phyloP scores from a whole-genome alignment of 768 basidiomycete genomes.

The Agrocybe pediades region DNA sequence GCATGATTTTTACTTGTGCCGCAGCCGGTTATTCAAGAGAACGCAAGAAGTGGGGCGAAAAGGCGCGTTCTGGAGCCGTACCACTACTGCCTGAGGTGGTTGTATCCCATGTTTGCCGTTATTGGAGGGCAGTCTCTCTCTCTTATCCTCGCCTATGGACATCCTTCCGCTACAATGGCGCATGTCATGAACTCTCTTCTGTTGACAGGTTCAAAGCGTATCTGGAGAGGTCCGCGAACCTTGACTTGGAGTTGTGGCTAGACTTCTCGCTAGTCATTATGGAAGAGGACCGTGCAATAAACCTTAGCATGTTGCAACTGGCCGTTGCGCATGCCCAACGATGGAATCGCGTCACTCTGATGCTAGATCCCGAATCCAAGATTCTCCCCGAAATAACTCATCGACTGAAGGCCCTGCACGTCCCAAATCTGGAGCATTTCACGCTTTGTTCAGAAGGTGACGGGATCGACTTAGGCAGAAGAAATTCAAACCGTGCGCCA shows the following conservation, averaged over 20 bases:
- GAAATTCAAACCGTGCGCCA: background rate
- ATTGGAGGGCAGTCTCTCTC: conserved; percentile 21
- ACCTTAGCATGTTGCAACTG: conserved; percentile 5
- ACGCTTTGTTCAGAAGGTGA: conserved; percentile 4
- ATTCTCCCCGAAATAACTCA: background rate
- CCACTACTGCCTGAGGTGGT: conserved; percentile 15
- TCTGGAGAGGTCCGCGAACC: conserved; percentile 16
- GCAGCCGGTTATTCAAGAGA: background rate
- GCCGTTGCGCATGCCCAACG: conserved; percentile 10
- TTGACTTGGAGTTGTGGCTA: conserved; percentile 18
- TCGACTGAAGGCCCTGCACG: background rate
- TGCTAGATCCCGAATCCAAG: conserved; percentile 2
- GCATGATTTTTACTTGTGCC: conserved; percentile 16
- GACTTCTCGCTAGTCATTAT: too few relatives aligned
- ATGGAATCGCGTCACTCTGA: conserved; percentile 19
- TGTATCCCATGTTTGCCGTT: conserved; percentile 23
- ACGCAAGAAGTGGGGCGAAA: background rate
- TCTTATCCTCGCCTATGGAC: conserved; percentile 19
- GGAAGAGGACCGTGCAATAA: background rate
- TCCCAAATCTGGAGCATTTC: conserved; percentile 20
- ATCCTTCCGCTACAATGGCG: conserved; percentile 14
- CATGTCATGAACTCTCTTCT: background rate
- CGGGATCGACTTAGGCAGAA: too few relatives aligned
- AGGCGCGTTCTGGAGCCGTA: too few relatives aligned
- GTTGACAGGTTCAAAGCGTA: conserved; percentile 21